Evolutionary conservation across 352 stramenopile genomes (phyloP).

Genomic region (Globisporangium alternatum): DNA sequence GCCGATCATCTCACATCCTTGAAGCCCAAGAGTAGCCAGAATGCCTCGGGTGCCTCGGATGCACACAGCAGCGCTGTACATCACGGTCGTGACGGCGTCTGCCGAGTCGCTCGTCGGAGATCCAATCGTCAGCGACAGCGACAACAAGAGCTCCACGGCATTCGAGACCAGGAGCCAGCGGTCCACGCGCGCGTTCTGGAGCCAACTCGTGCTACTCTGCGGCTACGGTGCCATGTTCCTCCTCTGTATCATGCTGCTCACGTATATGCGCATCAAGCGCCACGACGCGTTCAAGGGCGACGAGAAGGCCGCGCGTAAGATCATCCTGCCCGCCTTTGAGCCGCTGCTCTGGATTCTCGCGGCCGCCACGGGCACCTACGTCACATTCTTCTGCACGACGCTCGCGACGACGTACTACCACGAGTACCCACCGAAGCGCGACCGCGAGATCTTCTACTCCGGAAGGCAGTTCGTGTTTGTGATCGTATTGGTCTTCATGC

Average conservation of each 20-base stretch:
- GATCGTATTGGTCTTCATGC: constrained; percentile 38
- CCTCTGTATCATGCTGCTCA: constrained; percentile 17
- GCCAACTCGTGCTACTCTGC: background rate
- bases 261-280: constrained; percentile 27
- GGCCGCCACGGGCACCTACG: constrained; percentile 13
- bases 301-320: constrained; percentile 24
- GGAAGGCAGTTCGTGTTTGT: constrained; percentile 37
- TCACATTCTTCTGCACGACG: constrained; percentile 13
- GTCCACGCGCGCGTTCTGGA: constrained; percentile 2
- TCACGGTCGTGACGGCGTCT: background rate
- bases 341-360: constrained; percentile 41
- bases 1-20: background rate
- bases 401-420: constrained; percentile 15
- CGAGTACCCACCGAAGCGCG: constrained; percentile 6
- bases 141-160: background rate
- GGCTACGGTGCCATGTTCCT: constrained; percentile 27
- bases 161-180: background rate
- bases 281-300: constrained; percentile 24
- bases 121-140: background rate
- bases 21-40: background rate
- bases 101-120: background rate
- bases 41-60: background rate
- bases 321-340: constrained; percentile 44
- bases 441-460: constrained; percentile 24
- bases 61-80: background rate